Evolutionary conservation across 306 rosid genomes (phyloP).

Genomic region (Spatholobus suberectus): DNA sequence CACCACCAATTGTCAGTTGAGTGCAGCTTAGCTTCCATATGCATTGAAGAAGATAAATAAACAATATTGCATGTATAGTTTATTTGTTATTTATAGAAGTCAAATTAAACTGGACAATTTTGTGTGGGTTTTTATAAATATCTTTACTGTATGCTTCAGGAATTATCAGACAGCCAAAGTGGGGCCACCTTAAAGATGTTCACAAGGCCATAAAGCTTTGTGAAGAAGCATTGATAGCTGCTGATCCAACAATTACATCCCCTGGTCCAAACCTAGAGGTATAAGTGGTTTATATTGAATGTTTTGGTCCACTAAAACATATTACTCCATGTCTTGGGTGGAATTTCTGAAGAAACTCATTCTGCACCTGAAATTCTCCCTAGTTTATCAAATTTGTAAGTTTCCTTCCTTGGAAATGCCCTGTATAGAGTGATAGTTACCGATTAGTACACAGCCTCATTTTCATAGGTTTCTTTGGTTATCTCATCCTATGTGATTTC

Average conservation of each 20-base stretch:
- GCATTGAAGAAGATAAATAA: conserved; percentile 9
- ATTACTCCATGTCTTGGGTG: background rate
- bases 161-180: conserved; percentile 84
- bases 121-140: background rate
- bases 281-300: conserved; percentile 12
- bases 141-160: conserved; percentile 61
- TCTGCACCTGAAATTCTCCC: conserved; percentile 24
- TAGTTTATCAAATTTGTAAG: conserved; percentile 22
- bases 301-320: conserved; percentile 5
- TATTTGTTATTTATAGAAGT: conserved; percentile 13
- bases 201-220: conserved; percentile 90
- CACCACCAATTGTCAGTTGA: background rate
- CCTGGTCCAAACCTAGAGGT: conserved; percentile 89
- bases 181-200: conserved; percentile 97
- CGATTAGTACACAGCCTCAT: background rate
- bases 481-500: conserved; percentile 2
- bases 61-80: background rate
- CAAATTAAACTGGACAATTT: background rate
- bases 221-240: conserved; percentile 80
- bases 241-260: conserved; percentile 81
- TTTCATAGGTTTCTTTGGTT: background rate
- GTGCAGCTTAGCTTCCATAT: background rate
- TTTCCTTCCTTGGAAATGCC: conserved; percentile 18
- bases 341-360: background rate
- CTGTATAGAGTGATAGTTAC: background rate